Base-by-base conservation (phyloP, 73 alveolate species). In the Tetrahymena elliotti region DNA sequence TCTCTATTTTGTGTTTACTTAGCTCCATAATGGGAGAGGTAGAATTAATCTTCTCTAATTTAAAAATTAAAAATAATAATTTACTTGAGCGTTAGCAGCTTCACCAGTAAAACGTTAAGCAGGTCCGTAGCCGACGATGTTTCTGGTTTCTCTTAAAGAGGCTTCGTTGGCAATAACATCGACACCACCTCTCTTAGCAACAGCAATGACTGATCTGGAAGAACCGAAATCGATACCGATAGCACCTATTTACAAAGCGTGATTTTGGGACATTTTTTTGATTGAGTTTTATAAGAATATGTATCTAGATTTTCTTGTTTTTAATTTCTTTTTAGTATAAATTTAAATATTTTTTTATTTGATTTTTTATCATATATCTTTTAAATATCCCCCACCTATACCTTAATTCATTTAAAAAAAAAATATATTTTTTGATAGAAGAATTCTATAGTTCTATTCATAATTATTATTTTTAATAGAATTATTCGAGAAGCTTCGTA, bases 171-270 rank as follows among this genome's bases (percentile, higher is more conserved):
- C 97, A 20, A 98, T 83, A 83, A 98, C 94, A 84, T 98, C 98
- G 36, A 98, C 97, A 34, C 99, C 99, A 35, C 99, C 99, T 35
- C 95, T 93, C 83, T 94, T 93, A 41, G 98, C 99, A 16, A 97
- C 98, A 31, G 99, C 99, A 52, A 98, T 94, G 31, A 98, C 99
- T 83, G 98, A 84, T 94, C 97, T 96, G 39, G 97, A 94, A 36
- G 98, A 95, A 34, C 99, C 99, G 83, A 98, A 95, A 94, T 98
- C 99, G 83, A 98, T 97, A 39, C 99, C 99, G 53, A 98, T 93
- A 33, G 97, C 97, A 37, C 97, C 97, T 95, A 94, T 92, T 53
- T 94, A 88, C 88, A 68, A 68, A 68, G 88, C 22, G 38, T n/a
- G 88, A 68, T 68, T 68, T 68, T 68, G 88, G 36, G 88, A 68